Base-by-base conservation (phyloP, 805 yeast genomes). In the Blastobotrys chiropterorum region DNA sequence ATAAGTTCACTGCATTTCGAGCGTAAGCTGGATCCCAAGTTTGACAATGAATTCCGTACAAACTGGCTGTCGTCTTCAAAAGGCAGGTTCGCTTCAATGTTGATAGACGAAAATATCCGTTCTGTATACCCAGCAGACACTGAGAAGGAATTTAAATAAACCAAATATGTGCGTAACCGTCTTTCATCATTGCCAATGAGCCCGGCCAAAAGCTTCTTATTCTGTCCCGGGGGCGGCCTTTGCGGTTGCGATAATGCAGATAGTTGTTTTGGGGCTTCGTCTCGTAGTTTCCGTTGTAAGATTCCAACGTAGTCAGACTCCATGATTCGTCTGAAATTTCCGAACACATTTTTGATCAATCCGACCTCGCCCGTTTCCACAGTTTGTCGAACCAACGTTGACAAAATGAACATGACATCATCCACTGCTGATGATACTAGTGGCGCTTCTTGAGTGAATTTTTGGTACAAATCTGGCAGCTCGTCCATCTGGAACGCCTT, bases 401-500 rank as follows among this genome's bases (percentile, higher is more conserved):
- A 85, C 44, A 90, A 69, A 6, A 90, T 80, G 59, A 89, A 73
- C 22, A 88, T 78, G 34, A 87, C 71, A 64, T 94, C 99, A 61
- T 94, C 99, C 20, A 90, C 81, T 19, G 88, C 82, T 0, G 97
- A 88, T 0, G 95, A 81, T 3, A 85, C 79, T 13, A 67, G 58
- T 2, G 74, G 92, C 3, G 83, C 73, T 30, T 77, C 82, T 82
- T 1, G 83, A 80, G 34, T 72, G 63, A 3, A 64, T 44, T 2
- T 53, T 40, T 39, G 66, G 53, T 13, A 53, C 51, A 76, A 60
- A 44, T 80, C 80, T 0, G 96, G 96, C 16, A 86, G 58, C 58
- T 85, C 90, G 65, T 94, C 98, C 34, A 89, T 74, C 47, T 81
- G 76, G 45, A 86, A 78, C 1, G 97, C 87, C 62, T 85, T 88